phyloP scores from a whole-genome alignment of 1,284 basidiomycete species.

The Leccinum pseudoinsigne region DNA sequence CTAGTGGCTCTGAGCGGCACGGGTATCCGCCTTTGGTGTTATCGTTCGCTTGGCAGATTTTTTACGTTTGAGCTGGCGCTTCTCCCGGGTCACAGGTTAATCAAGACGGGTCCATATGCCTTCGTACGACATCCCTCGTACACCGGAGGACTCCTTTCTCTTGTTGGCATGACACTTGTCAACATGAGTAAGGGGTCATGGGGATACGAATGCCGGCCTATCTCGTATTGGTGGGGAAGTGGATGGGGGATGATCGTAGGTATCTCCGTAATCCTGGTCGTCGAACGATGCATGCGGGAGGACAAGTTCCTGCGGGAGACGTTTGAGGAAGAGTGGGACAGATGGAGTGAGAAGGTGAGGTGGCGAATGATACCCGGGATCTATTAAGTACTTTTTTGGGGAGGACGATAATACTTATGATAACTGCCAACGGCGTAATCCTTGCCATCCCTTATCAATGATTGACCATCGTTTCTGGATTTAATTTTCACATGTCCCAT shows the following conservation, averaged over 20 bases:
- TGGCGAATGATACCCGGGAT: slow-evolving; percentile 22
- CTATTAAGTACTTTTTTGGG: slow-evolving; percentile 12
- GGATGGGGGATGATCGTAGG: slow-evolving; percentile 4
- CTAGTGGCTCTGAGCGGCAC: background rate
- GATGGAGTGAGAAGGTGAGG: slow-evolving; percentile 19
- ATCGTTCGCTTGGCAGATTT: slow-evolving; percentile 17
- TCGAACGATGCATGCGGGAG: slow-evolving; percentile 15
- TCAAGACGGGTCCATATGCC: slow-evolving; percentile 27
- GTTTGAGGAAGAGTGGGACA: slow-evolving; percentile 22
- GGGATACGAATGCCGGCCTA: slow-evolving; percentile 12
- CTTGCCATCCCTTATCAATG: background rate
- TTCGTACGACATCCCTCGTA: slow-evolving; percentile 33
- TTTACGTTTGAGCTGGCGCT: slow-evolving; percentile 28
- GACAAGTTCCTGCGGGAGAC: slow-evolving; percentile 16
- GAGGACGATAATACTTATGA: background rate
- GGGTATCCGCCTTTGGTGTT: slow-evolving; percentile 8
- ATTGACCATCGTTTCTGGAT: background rate
- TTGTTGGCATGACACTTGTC: slow-evolving; percentile 3
- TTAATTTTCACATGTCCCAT: background rate
- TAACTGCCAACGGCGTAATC: background rate
- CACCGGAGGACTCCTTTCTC: slow-evolving; percentile 14
- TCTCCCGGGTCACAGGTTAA: slow-evolving; percentile 19
- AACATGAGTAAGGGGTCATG: slow-evolving; percentile 11
- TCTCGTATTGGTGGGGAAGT: slow-evolving; percentile 10
- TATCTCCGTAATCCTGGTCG: slow-evolving; percentile 1